Conservation (phyloP, 208 protist genomes). For the Trypanosoma scelopori region DNA sequence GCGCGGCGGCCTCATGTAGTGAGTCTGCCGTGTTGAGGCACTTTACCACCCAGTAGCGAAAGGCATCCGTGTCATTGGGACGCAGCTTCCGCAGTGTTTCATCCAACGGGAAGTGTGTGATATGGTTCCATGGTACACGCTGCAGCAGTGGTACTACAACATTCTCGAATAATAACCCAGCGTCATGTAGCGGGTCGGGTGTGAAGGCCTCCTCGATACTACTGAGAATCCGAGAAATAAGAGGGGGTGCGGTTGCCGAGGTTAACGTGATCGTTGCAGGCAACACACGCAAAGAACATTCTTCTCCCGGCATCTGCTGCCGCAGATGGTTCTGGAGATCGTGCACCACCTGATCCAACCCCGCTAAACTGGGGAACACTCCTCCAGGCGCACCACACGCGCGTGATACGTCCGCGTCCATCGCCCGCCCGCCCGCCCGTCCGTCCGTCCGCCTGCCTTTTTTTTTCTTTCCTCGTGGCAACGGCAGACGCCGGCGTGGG, state of each 20-base stretch:
- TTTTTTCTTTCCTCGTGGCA: background rate
- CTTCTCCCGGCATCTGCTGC: no score
- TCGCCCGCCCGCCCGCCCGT: no score
- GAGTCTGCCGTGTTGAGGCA: conserved; percentile 7
- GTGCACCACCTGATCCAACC: conserved; percentile 2
- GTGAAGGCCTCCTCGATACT: conserved; percentile 14
- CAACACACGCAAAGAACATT: background rate
- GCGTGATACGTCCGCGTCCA: no score
- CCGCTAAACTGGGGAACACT: conserved; percentile 13
- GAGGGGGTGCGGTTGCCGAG: background rate
- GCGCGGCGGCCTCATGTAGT: background rate
- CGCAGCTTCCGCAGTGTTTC: conserved; percentile 2
- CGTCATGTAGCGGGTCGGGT: conserved; percentile 3
- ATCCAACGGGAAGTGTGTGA: conserved; percentile 15
- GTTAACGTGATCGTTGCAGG: background rate
- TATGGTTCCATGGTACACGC: conserved; percentile 1
- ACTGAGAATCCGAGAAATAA: conserved; percentile 1
- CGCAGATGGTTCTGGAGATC: conserved; percentile 3
- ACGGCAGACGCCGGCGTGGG: no score
- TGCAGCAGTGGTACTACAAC: conserved; percentile 3
- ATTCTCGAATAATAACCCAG: conserved; percentile 1
- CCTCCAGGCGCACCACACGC: background rate
- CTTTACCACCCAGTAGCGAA: conserved; percentile 16
- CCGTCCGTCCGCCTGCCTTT: background rate
- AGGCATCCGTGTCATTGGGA: background rate